Base-by-base conservation (phyloP, 2,329 filamentous ascomycete species). In the Aspergillus sp. region DNA sequence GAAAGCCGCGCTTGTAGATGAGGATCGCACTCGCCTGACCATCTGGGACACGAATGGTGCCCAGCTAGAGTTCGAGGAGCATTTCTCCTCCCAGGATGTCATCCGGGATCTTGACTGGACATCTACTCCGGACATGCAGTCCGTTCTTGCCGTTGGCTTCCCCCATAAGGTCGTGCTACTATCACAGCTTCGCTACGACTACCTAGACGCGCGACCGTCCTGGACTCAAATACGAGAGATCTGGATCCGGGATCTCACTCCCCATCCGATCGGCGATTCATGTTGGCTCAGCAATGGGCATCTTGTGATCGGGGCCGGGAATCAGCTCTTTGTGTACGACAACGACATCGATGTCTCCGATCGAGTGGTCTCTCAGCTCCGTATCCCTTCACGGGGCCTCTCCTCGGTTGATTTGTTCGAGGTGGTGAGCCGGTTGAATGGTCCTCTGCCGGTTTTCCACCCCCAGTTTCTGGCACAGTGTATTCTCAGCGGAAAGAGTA, bases 31-130 rank as follows among this genome's bases (percentile, higher is more conserved):
- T 0, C 86, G 87, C 46, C 78, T 97, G 53, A 96, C 91, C 0
- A 96, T 97, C 53, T 97, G 93, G 94, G 93, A 96, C 70, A 90
- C 91, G 11, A 86, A 89, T 63, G 90, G 89, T 57, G 88, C 88
- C 2, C 88, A 92, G 63, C 82, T 96, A 6, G 93, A 97, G 73
- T 92, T 91, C 69, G 85, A 90, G 62, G 86, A 94, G 67, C 83
- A 86, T 31, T 95, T 92, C 64, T 84, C 89, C 64, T 82, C 83
- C 12, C 84, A 89, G 60, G 90, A 95, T 67, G 84, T 83, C 6
- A 92, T 97, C 46, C 87, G 89, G 63, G 93, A 96, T 73, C 84
- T 97, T 12, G 92, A 96, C 73, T 97, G 94, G 94, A 94, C 92
- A 0, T 94, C 91, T 3, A 96, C 93, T 0, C 92, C 92, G 0